Evolutionary conservation across 192 early-diverging fungal species (phyloP), one percentile per base, ranked within the genome.

Genomic region (Entomortierella lignicola): DNA sequence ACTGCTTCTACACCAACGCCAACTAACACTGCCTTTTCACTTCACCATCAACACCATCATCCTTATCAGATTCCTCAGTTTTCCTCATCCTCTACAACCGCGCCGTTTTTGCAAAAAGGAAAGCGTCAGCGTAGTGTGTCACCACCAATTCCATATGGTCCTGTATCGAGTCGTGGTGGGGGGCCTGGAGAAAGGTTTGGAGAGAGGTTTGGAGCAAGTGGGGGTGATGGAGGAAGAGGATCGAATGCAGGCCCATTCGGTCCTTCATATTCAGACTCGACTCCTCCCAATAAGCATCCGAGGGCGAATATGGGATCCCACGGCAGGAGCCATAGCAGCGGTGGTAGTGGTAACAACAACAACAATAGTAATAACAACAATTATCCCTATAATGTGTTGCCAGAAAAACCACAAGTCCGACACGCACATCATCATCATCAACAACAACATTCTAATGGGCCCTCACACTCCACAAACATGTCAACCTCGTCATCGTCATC

Each of bases 231-330:
- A 60, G 32, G 59, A 55, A 51, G 66, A 15, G 30, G 30, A 43
- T 58, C 56, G 31, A 55, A 55, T 27, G 43, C 66, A 50, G 55
- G 66, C 12, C 50, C 66, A 26, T 68, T 58, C 55, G 66, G 66
- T 44, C 41, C 55, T 21, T 8, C 13, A 7, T 29, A 42, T 42
- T 61, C 55, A 29, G 48, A 50, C 47, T 57, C 60, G 27, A 27
- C 41, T 50, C 23, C 50, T 56, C 53, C 60, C 41, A 60, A 54
- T 26, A 77, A 77, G 60, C 66, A 68, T 77, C 72, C 72, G 66
- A 65, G 72, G 72, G 72, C 72, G 72, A 65, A 77, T 26, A 41
- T 39, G 44, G 64, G 50, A 56, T 58, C 60, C 1, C 60, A 77
- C 51, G n/a, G 60, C 10, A 41, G 60, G 18, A 61, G 51, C 37